Evolutionary conservation across 495 filamentous ascomycete species (phyloP), one percentile per base, ranked within the genome.

Genomic region (Corynascus novoguineensis): DNA sequence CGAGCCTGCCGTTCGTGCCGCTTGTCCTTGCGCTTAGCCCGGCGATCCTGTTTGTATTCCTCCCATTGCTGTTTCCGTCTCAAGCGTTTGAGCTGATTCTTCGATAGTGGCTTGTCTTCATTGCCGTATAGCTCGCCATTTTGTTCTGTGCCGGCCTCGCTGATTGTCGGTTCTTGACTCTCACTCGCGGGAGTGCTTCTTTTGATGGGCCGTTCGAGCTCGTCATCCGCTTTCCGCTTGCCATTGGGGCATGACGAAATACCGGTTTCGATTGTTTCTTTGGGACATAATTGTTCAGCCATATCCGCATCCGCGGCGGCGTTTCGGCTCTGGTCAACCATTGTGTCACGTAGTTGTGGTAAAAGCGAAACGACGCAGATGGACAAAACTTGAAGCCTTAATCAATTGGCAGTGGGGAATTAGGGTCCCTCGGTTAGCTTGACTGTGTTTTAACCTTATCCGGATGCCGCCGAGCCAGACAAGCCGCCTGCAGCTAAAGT

Each of bases 81-180:
- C 25, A 89, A 73, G 63, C 88, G 90, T 70, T 92, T 96, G 45
- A 83, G 69, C 59, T 89, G 85, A 60, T 83, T 92, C 61, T 96
- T 98, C 12, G 93, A 96, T 32, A 88, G 60, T 29, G 61, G 59
- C 25, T 48, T 24, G 19, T 27, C 34, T 8, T 37, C 47, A 25
- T 44, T 51, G 17, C 57, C 57, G 24, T 55, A 40, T 15, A 42
- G 21, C 14, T 44, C 60, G 14, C 25, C 53, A 6, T 59, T 55
- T 4, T 47, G 25, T 6, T 31, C 40, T 50, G 49, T 2, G 21
- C 14, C 32, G 17, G 52, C 53, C 14, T 48, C 21, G 45, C 44
- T 42, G 24, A 7, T 37, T 29, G 34, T 47, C 10, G 61, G 3
- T 41, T 59, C 44, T 19, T 40, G 48, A 12, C 41, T 38, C 24